These are phyloP conservation scores for Aegle marmelos DNA, from an alignment of 345 rosid species.

Conservation along the genomic window DNA sequence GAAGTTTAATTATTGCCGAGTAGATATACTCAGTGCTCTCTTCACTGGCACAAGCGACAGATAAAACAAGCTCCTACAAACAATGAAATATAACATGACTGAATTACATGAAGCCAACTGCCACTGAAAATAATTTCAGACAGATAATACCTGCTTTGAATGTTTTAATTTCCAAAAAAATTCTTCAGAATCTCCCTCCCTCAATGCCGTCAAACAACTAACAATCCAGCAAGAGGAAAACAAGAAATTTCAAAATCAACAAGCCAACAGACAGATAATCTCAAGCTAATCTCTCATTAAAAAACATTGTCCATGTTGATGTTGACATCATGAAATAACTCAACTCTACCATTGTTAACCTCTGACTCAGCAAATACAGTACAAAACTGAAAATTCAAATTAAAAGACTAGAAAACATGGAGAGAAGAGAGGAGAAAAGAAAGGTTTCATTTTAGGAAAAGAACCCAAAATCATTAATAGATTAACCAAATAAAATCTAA, in stretches of 20 bases:
- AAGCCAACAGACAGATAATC: neutral
- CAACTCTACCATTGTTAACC: neutral
- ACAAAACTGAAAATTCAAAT: neutral
- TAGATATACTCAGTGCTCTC: conserved; percentile 86
- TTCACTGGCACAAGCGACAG: conserved; percentile 75
- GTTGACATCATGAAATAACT: neutral
- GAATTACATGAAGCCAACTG: conserved; percentile 9
- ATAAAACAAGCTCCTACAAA: conserved; percentile 71
- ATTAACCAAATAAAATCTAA: neutral
- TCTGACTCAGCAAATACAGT: neutral
- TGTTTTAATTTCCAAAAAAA: conserved; percentile 53
- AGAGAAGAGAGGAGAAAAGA: neutral
- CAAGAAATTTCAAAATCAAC: conserved; percentile 6
- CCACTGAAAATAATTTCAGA: conserved; percentile 10
- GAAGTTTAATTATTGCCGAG: conserved; percentile 78
- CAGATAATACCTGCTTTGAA: conserved; percentile 68
- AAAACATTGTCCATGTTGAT: neutral
- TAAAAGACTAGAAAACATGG: neutral
- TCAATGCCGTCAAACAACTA: conserved; percentile 86
- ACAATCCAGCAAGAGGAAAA: conserved; percentile 23
- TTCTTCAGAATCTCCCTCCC: conserved; percentile 76
- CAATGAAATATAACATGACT: conserved; percentile 9
- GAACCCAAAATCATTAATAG: neutral
- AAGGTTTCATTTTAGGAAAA: neutral
- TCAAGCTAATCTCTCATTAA: neutral